Conservation (phyloP, 2,329 filamentous ascomycete genomes). For the Dactylellina leptospora region DNA sequence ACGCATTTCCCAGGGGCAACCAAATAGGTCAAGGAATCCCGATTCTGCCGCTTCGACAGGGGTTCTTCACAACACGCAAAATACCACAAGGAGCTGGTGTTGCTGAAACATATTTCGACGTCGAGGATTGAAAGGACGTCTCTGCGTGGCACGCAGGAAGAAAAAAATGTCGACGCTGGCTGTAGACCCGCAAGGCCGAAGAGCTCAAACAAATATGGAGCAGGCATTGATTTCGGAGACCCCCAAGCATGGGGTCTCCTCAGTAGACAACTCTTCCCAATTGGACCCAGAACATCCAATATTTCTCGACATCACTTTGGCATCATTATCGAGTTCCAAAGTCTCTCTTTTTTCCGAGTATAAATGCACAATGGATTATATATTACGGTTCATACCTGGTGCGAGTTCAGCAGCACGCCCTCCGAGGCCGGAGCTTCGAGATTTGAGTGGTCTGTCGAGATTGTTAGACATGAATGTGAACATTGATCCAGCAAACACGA, state of each 20-base stretch:
- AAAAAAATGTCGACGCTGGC: background rate
- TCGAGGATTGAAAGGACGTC: background rate
- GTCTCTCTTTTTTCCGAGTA: background rate
- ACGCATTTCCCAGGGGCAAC: too few relatives aligned
- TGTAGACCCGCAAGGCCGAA: slow-evolving; percentile 11
- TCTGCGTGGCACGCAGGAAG: background rate
- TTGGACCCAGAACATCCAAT: background rate
- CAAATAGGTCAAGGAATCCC: background rate
- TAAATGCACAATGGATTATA: slow-evolving; percentile 29
- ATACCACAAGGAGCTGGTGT: slow-evolving; percentile 17
- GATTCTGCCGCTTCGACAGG: background rate
- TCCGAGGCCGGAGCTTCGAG: slow-evolving; percentile 17
- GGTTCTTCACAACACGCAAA: slow-evolving; percentile 36
- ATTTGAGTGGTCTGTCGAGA: slow-evolving; percentile 20
- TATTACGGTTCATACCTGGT: slow-evolving; percentile 7
- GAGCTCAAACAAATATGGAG: slow-evolving; percentile 23
- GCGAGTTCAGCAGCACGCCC: background rate
- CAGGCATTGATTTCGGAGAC: background rate
- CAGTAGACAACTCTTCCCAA: background rate
- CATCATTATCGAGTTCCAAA: background rate
- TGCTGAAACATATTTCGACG: slow-evolving; percentile 27
- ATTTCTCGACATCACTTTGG: background rate
- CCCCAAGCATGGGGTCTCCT: slow-evolving; percentile 7
- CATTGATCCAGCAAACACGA: slow-evolving; percentile 8
- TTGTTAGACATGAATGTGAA: slow-evolving; percentile 21